phyloP scores from a whole-genome alignment of 2,329 filamentous ascomycete species.

The Cladophialophora yegresii region DNA sequence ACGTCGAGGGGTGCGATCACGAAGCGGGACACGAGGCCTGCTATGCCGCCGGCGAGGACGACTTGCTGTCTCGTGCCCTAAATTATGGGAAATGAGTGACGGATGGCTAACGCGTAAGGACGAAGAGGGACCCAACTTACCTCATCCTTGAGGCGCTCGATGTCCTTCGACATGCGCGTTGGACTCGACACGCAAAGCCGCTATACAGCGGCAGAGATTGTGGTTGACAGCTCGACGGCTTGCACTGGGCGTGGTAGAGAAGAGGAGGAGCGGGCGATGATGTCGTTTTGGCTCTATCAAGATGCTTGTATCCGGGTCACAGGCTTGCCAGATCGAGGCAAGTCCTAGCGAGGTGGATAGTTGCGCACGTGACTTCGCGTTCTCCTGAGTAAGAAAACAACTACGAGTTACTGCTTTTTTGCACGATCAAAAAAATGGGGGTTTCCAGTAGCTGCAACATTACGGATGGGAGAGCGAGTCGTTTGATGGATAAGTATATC shows the following conservation, averaged over 20 bases:
- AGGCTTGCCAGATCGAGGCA: not conserved
- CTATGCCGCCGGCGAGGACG: slow-evolving; percentile 66
- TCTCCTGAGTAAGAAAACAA: not conserved
- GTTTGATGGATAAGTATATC: not conserved
- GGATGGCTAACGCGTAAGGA: not conserved
- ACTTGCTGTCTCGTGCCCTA: slow-evolving; percentile 69
- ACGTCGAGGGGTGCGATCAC: slow-evolving; percentile 94
- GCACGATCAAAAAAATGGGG: not conserved
- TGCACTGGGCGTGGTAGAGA: not conserved
- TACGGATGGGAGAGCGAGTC: not conserved
- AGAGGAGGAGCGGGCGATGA: slow-evolving; percentile 10
- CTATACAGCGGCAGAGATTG: not conserved
- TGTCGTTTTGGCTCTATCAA: slow-evolving; percentile 5
- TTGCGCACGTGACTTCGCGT: slow-evolving; percentile 19
- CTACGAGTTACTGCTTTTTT: not conserved
- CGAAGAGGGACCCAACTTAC: slow-evolving; percentile 43
- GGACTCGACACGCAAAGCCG: slow-evolving; percentile 3
- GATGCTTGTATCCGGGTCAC: not conserved
- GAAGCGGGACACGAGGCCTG: slow-evolving; percentile 90
- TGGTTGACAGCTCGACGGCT: not conserved
- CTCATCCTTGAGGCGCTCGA: slow-evolving; percentile 69
- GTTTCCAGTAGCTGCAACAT: not conserved
- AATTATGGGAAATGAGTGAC: not conserved
- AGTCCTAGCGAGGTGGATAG: slow-evolving; percentile 7
- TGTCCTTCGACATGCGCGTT: slow-evolving; percentile 62